Evolutionary conservation across 108 stramenopile species (phyloP), one percentile per base, ranked within the genome.

Genomic region (Parietichytrium sp.): DNA sequence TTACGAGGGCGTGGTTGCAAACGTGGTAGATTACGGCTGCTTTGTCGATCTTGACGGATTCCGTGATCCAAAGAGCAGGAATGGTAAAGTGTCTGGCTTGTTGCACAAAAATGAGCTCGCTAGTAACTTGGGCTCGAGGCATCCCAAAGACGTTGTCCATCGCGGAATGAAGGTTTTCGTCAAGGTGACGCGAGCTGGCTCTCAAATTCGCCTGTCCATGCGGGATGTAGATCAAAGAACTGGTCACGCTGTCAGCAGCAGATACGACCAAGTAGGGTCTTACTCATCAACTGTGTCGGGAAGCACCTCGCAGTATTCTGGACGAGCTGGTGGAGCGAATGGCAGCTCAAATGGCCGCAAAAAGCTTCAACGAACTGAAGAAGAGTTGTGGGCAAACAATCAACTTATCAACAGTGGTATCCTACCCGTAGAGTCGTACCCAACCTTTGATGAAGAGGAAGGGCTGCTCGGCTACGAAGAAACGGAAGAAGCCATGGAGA

Each of bases 371-470:
- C 89, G 96, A 61, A 95, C 93, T 26, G 95, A 96, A 85, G 96
- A 96, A 50, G 96, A 97, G 84, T 91, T 99, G 33, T 98, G 93
- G 85, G 98, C 97, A 83, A 95, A 95, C 1, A 92, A 96, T 55
- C 97, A 98, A 84, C 89, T 99, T 45, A 95, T 97, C 80, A 89
- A 91, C 48, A 93, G 94, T 16, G 98, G 98, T 20, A 97, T 97
- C n/a, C 85, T 99, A 51, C 93, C 94, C 16, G 95, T 96, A 15
- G 95, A 96, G 51, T 94, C 96, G 81, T 95, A 96, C 82, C 98
- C 98, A 18, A 96, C 94, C 4, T 99, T 91, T 81, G 96, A 98
- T 88, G 84, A 88, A 0, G 95, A 95, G 55, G 36, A 38, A 15
- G 95, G 94, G 25, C 92, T 91, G 13, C n/a, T 93, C 51, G 96